Base-by-base conservation (phyloP, 306 rosid genomes). In the Casuarina glauca region DNA sequence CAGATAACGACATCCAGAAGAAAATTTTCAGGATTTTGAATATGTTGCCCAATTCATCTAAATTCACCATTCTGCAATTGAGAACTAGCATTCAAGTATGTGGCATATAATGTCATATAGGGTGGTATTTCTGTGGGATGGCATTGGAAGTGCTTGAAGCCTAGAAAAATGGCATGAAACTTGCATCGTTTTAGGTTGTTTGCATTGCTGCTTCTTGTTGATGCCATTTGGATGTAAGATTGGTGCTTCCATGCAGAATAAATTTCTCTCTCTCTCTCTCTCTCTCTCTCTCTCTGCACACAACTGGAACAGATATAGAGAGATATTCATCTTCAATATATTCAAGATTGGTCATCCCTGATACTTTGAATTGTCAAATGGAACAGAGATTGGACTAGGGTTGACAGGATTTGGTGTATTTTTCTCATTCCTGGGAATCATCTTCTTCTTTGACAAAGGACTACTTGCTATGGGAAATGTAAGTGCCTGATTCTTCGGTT, bases 381-480 rank as follows among this genome's bases (percentile, higher is more conserved):
- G 55, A 83, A 76, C 98, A 96, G 99, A 93, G 93, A 93, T 96
- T 77, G 98, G 99, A 61, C 81, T 96, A 61, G 99, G 99, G 58
- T 85, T 96, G 86, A 93, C 99, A 15, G 99, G 99, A 79, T 93
- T 93, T 87, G 99, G 99, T 19, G 64, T 96, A 84, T 96, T 96
- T 81, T 96, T 96, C 91, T 87, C 97, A 39, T 86, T 90, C 85
- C 85, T 96, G 85, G 99, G 98, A 76, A 49, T 96, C 60, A 49
- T 93, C 69, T 93, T 96, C 89, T 93, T 96, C 88, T 96, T 96
- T 9, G 99, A 96, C 90, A 90, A 93, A 90, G 99, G 99, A 69
- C 82, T 96, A 80, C 94, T 96, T 42, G 99, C 98, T 79, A 96
- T 96, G 94, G 99, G 99, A 84, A 93, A 96, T 78, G 99, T 96